Evolutionary conservation across 768 basidiomycete species (phyloP).

Genomic region (Infundibulicybe gibba): DNA sequence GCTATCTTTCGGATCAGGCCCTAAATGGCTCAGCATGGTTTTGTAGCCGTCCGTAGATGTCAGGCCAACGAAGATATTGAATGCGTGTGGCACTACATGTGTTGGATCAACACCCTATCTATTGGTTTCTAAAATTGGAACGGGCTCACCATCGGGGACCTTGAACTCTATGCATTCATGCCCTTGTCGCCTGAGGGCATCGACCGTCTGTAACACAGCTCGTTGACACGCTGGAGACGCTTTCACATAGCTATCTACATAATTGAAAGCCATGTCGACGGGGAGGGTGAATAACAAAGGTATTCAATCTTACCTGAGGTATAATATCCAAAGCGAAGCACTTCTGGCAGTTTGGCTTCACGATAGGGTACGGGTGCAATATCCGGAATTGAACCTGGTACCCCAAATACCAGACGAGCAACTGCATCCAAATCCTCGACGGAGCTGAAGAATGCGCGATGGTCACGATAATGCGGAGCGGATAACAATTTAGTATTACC

Average conservation of each 20-base stretch:
- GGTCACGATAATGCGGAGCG: slow-evolving; percentile 2
- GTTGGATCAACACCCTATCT: no score
- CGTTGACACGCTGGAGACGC: slow-evolving; percentile 70
- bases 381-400: slow-evolving; percentile 34
- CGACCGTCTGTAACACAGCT: slow-evolving; percentile 71
- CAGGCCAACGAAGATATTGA: slow-evolving; percentile 61
- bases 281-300: neutral
- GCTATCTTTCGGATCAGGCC: slow-evolving; percentile 62
- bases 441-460: slow-evolving; percentile 34
- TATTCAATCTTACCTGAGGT: slow-evolving; percentile 37
- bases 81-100: slow-evolving; percentile 37
- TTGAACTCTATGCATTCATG: slow-evolving; percentile 79
- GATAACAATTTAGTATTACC: slow-evolving; percentile 28
- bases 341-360: slow-evolving; percentile 47
- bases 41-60: slow-evolving; percentile 73
- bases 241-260: slow-evolving; percentile 55
- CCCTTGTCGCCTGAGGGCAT: slow-evolving; percentile 60
- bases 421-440: slow-evolving; percentile 68
- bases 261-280: slow-evolving; percentile 15
- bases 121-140: neutral
- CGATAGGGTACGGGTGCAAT: slow-evolving; percentile 61
- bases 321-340: slow-evolving; percentile 76
- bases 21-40: slow-evolving; percentile 60
- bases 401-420: slow-evolving; percentile 49
- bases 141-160: slow-evolving; percentile 44